A percentile compares a stretch with the other conserved stretches of the same genome.
Evolutionary conservation across 169 alveolate genomes (phyloP).

Genomic region (Nephromyces sp.): DNA sequence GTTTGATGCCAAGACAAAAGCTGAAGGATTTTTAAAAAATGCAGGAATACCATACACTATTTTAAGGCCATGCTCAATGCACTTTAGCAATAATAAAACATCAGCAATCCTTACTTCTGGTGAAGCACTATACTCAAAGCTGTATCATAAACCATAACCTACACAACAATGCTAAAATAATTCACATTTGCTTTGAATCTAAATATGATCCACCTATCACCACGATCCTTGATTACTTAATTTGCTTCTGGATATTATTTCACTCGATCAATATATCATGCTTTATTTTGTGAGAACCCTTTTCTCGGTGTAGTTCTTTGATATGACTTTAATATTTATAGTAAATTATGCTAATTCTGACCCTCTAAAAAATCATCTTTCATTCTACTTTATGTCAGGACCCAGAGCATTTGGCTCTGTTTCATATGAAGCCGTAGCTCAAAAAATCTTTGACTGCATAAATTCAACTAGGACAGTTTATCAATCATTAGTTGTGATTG

Average conservation of each 20-base stretch:
- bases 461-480: background rate
- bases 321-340: background rate
- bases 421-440: background rate
- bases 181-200: background rate
- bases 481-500: constrained; percentile 2
- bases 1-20: constrained; percentile 1
- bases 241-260: background rate
- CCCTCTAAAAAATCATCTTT: background rate
- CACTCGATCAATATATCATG: background rate
- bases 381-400: no score
- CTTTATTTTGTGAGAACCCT: background rate
- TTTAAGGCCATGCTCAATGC: constrained; percentile 2
- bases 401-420: background rate
- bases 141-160: no score
- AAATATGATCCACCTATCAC: background rate
- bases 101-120: background rate
- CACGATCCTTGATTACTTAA: background rate
- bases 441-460: background rate
- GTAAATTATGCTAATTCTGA: background rate
- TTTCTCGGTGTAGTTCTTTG: background rate
- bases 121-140: no score
- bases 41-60: constrained; percentile 2
- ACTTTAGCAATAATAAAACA: background rate
- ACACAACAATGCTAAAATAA: background rate
- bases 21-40: background rate